These are phyloP conservation scores for Mimosa pudica DNA, from an alignment of 306 rosid genomes.

Conservation along the genomic window DNA sequence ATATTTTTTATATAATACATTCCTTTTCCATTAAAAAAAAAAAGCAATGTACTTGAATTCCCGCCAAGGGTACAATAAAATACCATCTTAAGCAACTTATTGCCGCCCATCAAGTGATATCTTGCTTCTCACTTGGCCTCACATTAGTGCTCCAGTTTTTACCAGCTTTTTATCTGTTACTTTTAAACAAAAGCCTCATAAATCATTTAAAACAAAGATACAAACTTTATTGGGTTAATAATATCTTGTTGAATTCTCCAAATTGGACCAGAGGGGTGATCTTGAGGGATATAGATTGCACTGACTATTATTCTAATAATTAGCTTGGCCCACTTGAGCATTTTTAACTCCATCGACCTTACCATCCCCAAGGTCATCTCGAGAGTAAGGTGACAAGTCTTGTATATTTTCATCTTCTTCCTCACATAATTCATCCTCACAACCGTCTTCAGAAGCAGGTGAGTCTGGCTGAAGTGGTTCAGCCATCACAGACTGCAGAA, in stretches of 20 bases:
- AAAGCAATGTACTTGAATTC: conserved; percentile 11
- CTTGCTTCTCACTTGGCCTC: neutral
- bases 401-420: conserved; percentile 27
- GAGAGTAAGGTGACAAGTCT: conserved; percentile 8
- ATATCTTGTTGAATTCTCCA: neutral
- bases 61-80: neutral
- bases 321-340: conserved; percentile 11
- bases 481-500: neutral
- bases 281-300: neutral
- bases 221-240: neutral
- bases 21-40: too few species aligned
- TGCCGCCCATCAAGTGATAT: neutral
- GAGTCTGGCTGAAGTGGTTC: conserved; percentile 36
- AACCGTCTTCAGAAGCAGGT: conserved; percentile 29
- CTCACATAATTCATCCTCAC: conserved; percentile 39
- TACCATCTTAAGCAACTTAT: neutral
- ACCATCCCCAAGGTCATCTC: conserved; percentile 27
- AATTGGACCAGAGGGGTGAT: neutral
- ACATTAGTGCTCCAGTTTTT: neutral
- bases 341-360: conserved; percentile 21
- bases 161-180: neutral
- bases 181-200: neutral
- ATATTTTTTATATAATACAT: too few species aligned
- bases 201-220: neutral
- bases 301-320: conserved; percentile 21